Percentiles rank a stretch among this genome's conserved stretches.
phyloP scores from a whole-genome alignment of 331 rosid species.

The Prunus yedoensis region DNA sequence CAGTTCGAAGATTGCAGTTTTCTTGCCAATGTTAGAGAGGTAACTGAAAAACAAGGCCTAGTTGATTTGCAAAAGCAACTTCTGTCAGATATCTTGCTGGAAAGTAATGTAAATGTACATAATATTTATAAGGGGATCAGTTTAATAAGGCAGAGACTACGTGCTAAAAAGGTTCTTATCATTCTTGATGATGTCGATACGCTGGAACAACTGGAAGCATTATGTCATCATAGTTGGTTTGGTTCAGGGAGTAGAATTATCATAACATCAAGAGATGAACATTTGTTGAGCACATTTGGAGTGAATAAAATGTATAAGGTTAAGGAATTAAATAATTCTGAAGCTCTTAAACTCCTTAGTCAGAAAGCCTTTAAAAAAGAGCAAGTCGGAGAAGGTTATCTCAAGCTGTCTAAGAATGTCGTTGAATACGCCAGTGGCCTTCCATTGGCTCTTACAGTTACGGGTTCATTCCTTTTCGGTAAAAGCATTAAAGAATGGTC shows the following conservation, averaged over 20 bases:
- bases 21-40: constrained; percentile 15
- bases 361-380: not conserved
- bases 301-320: constrained; percentile 28
- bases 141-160: constrained; percentile 22
- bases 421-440: not conserved
- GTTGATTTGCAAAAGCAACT: constrained; percentile 4
- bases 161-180: constrained; percentile 27
- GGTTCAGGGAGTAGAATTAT: constrained; percentile 46
- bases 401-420: not conserved
- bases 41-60: not conserved
- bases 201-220: not conserved
- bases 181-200: constrained; percentile 45
- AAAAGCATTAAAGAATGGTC: not conserved
- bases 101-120: not conserved
- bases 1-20: constrained; percentile 15
- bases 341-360: constrained; percentile 31
- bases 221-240: constrained; percentile 38
- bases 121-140: not conserved
- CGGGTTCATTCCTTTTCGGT: not conserved
- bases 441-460: not conserved
- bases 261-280: constrained; percentile 47
- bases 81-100: not conserved
- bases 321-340: constrained; percentile 21
- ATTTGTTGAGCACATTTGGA: constrained; percentile 20
- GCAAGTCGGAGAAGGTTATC: not conserved